These are phyloP conservation scores for Oryza australiensis DNA, from an alignment of 176 grass and related monocot genomes.

Conservation along the genomic window DNA sequence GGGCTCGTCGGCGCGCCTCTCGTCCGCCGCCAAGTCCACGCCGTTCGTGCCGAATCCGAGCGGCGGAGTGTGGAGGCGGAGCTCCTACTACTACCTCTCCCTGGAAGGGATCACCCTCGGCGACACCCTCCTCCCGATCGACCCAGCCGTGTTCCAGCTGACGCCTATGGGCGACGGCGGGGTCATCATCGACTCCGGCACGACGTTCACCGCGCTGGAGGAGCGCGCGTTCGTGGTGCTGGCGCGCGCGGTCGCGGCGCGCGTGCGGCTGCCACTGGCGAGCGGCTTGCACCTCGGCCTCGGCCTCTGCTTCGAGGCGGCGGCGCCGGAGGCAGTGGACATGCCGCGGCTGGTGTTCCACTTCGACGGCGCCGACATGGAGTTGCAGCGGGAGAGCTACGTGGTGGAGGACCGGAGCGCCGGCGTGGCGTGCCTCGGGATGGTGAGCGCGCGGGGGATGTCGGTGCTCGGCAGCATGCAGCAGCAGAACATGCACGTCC, in stretches of 20 bases:
- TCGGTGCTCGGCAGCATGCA: constrained; percentile 66
- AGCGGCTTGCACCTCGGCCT: constrained; percentile 40
- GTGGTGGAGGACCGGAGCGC: constrained; percentile 35
- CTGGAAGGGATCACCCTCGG: constrained; percentile 45
- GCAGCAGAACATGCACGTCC: constrained; percentile 64
- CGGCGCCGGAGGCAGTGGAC: not conserved
- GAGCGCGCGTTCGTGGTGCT: constrained; percentile 40
- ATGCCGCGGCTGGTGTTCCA: constrained; percentile 59
- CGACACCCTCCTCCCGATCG: constrained; percentile 38
- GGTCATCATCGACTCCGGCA: constrained; percentile 53
- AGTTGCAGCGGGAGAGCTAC: constrained; percentile 41
- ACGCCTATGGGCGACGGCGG: constrained; percentile 39
- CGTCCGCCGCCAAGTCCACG: constrained; percentile 13
- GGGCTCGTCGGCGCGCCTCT: constrained; percentile 14
- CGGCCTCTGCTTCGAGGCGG: constrained; percentile 55
- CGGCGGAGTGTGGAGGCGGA: not conserved
- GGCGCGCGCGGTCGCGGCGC: constrained; percentile 6
- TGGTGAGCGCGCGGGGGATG: constrained; percentile 40
- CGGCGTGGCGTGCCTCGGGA: constrained; percentile 41
- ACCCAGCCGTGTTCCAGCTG: constrained; percentile 40
- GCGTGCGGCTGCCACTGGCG: constrained; percentile 36
- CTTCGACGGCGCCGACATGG: constrained; percentile 64
- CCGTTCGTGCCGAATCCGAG: constrained; percentile 21
- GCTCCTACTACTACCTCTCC: constrained; percentile 53
- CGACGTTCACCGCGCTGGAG: constrained; percentile 50